Percentiles rank a stretch among this genome's conserved stretches.
Conservation (phyloP, 495 filamentous ascomycete genomes). For the Trypethelium eluteriae region DNA sequence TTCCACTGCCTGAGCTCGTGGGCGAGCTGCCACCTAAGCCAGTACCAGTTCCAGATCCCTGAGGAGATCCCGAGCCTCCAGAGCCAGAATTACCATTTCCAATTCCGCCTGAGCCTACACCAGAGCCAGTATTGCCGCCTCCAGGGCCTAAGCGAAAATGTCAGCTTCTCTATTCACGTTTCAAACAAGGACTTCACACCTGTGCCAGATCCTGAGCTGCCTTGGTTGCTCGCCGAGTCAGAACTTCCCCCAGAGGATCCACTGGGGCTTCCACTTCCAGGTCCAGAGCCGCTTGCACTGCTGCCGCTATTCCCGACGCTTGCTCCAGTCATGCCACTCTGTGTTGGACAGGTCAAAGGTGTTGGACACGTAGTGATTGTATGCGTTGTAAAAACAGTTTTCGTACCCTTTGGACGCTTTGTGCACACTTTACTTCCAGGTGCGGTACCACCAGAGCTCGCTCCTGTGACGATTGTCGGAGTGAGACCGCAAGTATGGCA, state of each 20-base stretch:
- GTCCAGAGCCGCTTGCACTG: no score
- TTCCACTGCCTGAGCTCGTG: constrained; percentile 12
- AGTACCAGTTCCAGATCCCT: neutral
- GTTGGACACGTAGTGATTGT: constrained; percentile 20
- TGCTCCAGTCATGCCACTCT: constrained; percentile 12
- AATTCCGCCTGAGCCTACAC: neutral
- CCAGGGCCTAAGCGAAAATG: neutral
- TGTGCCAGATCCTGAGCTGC: neutral
- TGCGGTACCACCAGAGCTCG: neutral
- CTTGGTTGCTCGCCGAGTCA: neutral
- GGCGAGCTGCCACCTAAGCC: constrained; percentile 1
- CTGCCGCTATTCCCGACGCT: no score
- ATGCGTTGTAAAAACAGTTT: constrained; percentile 20
- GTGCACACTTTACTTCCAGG: neutral
- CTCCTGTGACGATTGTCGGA: constrained; percentile 14
- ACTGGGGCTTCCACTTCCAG: neutral
- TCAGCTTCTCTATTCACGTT: no score
- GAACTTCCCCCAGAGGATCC: neutral
- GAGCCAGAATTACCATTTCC: neutral
- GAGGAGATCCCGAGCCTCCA: constrained; percentile 1
- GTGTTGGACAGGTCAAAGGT: constrained; percentile 19
- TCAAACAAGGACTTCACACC: neutral
- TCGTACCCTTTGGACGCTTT: constrained; percentile 12
- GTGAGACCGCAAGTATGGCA: constrained; percentile 22
- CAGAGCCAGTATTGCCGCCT: neutral